Base-by-base conservation (phyloP, 2,329 filamentous ascomycete genomes). In the Cladosporium sp. region DNA sequence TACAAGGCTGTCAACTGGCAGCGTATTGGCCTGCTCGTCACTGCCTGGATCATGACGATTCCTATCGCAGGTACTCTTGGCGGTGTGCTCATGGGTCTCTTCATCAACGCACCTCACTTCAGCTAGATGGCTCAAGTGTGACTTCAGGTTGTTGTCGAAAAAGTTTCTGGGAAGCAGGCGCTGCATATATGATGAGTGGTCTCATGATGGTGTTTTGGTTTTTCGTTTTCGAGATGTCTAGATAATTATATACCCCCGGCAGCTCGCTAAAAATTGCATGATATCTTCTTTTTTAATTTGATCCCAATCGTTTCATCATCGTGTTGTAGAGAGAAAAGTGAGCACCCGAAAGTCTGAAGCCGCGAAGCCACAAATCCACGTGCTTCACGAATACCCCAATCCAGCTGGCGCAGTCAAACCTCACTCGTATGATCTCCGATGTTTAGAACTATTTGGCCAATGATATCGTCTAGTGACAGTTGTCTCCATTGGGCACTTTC, bases 1-100 rank as follows among this genome's bases (percentile, higher is more conserved):
- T 83, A 81, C 80, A 80, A 82, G 57, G 83, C 85, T 31, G 85
- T 88, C 71, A 89, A 88, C 78, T 89, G 85, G 84, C 82, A 85
- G 67, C 86, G 86, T 81, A 83, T 88, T 5, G 82, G 78, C 6
- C 86, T 85, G 80, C 85, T 88, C 70, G 86, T 87, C 70, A 74
- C 81, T 26, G 84, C 84, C 58, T 89, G 86, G 86, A 79, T 88
- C 73, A 81, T 87, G 67, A 89, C 86, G 1, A 82, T 89, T 16
- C 86, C 86, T 4, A 72, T 79, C 28, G 80, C 86, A 10, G 86
- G 84, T 50, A 78, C 86, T 33, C 80, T 89, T 49, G 84, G 84
- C 5, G 88, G 87, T 10, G 80, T 83, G 60, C 75, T 89, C 55
- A 89, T 88, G 85, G 87, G 82, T 2, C 82, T 89, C 64, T 80